phyloP scores from a whole-genome alignment of 352 stramenopile species.

The Peronospora farinosa region DNA sequence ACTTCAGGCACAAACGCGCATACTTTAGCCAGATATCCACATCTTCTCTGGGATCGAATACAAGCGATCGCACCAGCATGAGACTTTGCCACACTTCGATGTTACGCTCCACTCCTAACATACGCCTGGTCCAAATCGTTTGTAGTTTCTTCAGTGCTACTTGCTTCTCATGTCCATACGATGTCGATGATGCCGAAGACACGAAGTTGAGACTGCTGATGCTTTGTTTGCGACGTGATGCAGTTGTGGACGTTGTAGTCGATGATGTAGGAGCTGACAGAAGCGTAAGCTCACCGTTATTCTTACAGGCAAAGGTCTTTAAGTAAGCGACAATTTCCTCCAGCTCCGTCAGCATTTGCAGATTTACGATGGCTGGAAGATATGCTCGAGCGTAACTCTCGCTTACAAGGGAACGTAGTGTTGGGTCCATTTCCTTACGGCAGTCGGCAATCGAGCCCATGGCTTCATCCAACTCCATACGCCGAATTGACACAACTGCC shows the following conservation, averaged over 20 bases:
- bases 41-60: conserved; percentile 87
- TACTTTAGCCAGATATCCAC: conserved; percentile 93
- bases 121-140: conserved; percentile 77
- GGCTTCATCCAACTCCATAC: conserved; percentile 90
- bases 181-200: conserved; percentile 62
- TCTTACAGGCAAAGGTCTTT: conserved; percentile 70
- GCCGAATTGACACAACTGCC: conserved; percentile 91
- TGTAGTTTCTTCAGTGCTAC: conserved; percentile 68
- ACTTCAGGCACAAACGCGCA: conserved; percentile 88
- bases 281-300: conserved; percentile 74
- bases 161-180: conserved; percentile 69
- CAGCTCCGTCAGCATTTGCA: conserved; percentile 96
- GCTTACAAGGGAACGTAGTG: conserved; percentile 95
- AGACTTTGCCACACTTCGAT: conserved; percentile 93
- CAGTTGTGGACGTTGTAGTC: conserved; percentile 20
- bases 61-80: conserved; percentile 91
- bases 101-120: conserved; percentile 93
- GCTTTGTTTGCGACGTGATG: conserved; percentile 55
- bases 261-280: conserved; percentile 39
- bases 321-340: conserved; percentile 87
- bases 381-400: conserved; percentile 97
- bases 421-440: conserved; percentile 92
- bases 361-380: conserved; percentile 92
- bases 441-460: conserved; percentile 90
- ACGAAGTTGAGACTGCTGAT: conserved; percentile 80